Base-by-base conservation (phyloP, 164 flowering plant genomes). In the Hamamelis virginiana region DNA sequence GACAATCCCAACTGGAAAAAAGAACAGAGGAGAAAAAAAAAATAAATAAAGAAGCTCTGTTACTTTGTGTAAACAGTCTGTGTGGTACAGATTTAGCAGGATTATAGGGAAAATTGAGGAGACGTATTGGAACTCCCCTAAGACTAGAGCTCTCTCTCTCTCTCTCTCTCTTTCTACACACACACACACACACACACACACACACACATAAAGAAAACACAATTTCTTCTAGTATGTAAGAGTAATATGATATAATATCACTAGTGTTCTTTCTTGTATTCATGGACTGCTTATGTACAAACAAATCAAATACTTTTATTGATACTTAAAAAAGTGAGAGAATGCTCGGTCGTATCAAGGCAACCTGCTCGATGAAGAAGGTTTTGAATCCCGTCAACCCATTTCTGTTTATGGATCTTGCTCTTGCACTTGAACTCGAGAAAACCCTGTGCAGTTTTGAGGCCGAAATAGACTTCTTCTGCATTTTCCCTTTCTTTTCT, bases 351-450 rank as follows among this genome's bases (percentile, higher is more conserved):
- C 26, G 62, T 69, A 68, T 86, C 84, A 1, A 78, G 52, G 69
- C 73, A 57, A 62, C 64, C 68, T 26, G 66, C 84, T 73, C 74
- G 84, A 5, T 67, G 64, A 27, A 94, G 86, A 74, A 92, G 83
- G 55, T 59, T 76, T 50, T 78, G 84, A 58, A 91, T 77, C 46
- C 83, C 85, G 60, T 80, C 87, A 21, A 92, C 88, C 98, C 98
- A 95, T 74, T 72, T 90, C 78, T 91, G 90, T 77, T 79, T 84
- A 8, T 86, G 89, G 41, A 73, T 62, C 79, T 83, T 86, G 84
- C 75, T 91, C 76, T 85, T 85, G 84, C 97, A 89, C 77, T 89
- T 89, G 78, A 95, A 92, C 73, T 95, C 97, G 19, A 95, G 74
- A 68, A 89, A 76, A 13, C 96, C 98, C 55, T 84, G 83, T 62